Evolutionary conservation across 2,329 filamentous ascomycete genomes (phyloP), one percentile per base, ranked within the genome.

Genomic region (Lachnellula suecica): DNA sequence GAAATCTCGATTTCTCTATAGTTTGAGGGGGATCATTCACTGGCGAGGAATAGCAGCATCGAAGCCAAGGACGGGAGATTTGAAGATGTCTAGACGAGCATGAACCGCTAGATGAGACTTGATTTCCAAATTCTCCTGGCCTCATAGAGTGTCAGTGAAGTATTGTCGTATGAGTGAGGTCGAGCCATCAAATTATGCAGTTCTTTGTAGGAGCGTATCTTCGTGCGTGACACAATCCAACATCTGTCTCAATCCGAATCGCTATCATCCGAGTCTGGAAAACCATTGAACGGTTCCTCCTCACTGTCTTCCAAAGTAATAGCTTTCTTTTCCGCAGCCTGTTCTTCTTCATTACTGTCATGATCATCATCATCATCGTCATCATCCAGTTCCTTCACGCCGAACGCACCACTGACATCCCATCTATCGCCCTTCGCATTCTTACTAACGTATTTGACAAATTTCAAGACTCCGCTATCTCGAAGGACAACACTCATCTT

Each of bases 401-500:
- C 89, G 69, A 89, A 90, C 29, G 84, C 84, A 1, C 85, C 94
- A 43, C 84, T 87, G 45, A 97, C 78, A 72, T 99, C 94, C 91
- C 92, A 97, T 40, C 94, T 80, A 72, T 97, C 94, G 1, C 94
- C 94, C 66, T 83, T 83, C 7, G 94, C 94, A 46, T 79, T 82
- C 54, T 79, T 79, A 71, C 88, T 95, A 20, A 99, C 88, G 70
- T 97, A 99, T 76, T 97, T 99, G 65, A 97, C 91, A 68, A 99
- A 99, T 69, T 90, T 87, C 66, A 99, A 77, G 13, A 88, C 87
- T 13, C 90, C 92, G 60, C 83, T 84, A 68, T 99, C 94, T 52
- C 94, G 82, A 61, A 97, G 75, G 27, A 97, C 94, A 59, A 99
- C 83, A 59, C 87, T 91, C 75, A 99, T 79, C 59, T 88, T 90